Base-by-base conservation (phyloP, 1,284 basidiomycete species). In the Rhodofomes roseus region DNA sequence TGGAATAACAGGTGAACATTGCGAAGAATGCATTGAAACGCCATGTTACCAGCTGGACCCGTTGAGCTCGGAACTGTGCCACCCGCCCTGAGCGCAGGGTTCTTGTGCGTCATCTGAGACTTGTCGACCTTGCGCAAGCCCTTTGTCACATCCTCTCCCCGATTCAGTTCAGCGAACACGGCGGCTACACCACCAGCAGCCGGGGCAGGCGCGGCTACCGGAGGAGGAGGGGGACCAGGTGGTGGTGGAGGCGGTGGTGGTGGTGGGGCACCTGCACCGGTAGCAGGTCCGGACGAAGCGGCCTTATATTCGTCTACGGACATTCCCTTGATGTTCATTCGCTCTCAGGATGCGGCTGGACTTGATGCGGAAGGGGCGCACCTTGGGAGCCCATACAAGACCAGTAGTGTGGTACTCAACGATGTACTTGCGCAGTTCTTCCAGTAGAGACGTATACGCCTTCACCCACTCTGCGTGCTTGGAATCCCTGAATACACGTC, bases 71-170 rank as follows among this genome's bases (percentile, higher is more conserved):
- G 84, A 22, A 94, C 93, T 18, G 79, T 78, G 58, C 82, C 81
- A 25, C 84, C 76, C 4, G 85, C 83, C 41, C 95, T 80, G 44
- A 99, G 76, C 16, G 86, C 82, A 0, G 97, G 96, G 70, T 99
- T 99, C 83, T 99, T 98, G 81, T 99, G 97, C 7, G 95, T 98
- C 95, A 96, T 96, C 74, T 98, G 89, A 66, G 92, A 96, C 76
- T 89, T 87, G 73, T 97, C 94, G 20, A 99, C 97, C 74, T 97
- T 98, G 67, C 91, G 88, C 66, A 99, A 74, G 7, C 92, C 88
- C 68, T 91, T 93, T 8, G 96, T 98, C 58, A 99, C 89, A 16
- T 90, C 87, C 61, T 88, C 92, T 14, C 97, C 96, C 60, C 90
- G 85, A 73, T 98, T 98, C 56, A 99, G 78, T 62, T 95, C 86